phyloP scores from a whole-genome alignment of 75 land plant genomes.

The Selaginella tamariscina region DNA sequence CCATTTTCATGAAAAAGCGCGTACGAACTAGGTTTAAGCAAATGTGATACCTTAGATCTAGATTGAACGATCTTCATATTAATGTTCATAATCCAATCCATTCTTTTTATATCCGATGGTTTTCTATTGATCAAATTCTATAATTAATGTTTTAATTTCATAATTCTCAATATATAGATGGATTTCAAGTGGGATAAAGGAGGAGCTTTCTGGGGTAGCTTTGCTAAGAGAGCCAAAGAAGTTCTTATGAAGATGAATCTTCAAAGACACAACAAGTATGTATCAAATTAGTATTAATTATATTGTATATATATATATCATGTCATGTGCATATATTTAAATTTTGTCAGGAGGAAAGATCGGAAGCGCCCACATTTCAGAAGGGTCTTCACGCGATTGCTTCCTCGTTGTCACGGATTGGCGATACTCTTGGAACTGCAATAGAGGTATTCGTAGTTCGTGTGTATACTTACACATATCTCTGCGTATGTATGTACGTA shows the following conservation, averaged over 20 bases:
- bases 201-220: background rate
- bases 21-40: no score
- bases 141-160: no score
- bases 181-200: background rate
- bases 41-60: no score
- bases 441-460: background rate
- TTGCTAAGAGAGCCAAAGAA: background rate
- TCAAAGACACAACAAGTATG: background rate
- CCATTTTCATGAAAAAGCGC: no score
- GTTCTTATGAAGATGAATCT: background rate
- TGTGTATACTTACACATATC: no score
- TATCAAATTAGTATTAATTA: no score
- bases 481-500: background rate
- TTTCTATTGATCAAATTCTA: no score
- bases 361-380: background rate
- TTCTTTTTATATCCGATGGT: no score
- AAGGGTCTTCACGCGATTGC: background rate
- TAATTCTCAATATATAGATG: no score
- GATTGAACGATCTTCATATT: no score
- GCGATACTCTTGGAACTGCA: background rate
- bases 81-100: no score
- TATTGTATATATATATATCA: no score
- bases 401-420: background rate
- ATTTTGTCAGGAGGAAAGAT: background rate
- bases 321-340: background rate